Base-by-base conservation (phyloP, 257 asterid genomes). In the Dorcoceras hygrometricum region DNA sequence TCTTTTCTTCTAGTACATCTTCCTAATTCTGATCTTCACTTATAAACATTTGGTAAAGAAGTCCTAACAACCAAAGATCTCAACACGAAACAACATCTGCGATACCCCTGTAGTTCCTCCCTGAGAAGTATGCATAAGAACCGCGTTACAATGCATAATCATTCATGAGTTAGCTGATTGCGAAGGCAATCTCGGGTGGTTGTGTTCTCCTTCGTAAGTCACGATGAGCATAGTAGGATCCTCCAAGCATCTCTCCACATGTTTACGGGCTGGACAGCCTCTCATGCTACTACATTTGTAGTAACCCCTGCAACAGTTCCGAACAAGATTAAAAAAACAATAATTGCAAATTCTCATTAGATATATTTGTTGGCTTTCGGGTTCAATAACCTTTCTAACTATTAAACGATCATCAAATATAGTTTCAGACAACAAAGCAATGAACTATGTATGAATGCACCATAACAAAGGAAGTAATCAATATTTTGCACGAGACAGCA, bases 221-320 rank as follows among this genome's bases (percentile, higher is more conserved):
- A 82, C 88, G 50, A 82, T 75, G 58, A 82, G 71, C 85, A 82
- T 82, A 18, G 85, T 60, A 10, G 88, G 83, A n/a, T 82, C 88
- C 67, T 82, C 88, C 67, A 77, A 73, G 68, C 85, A 80, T 63
- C 84, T 73, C 62, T 82, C 85, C 1, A 82, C 85, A 20, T 82
- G 87, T 53, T 82, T 82, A 74, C 87, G 59, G 4, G 87, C 84
- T 28, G 87, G 84, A 54, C 87, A 82, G 70, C 88, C 88, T 80
- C 88, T 80, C 76, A 80, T 68, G 70, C 88, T 82, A 77, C 88
- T 82, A 69, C 88, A 82, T 69, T 82, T 82, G 55, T 82, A 82
- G 70, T 82, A 80, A 69, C 85, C 88, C 81, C 88, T 82, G 78
- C 73, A 77, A 25, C 43, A 50, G 0, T 57, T 27, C 34, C 63